Evolutionary conservation across 306 rosid species (phyloP).

Genomic region (Rubus idaeus): DNA sequence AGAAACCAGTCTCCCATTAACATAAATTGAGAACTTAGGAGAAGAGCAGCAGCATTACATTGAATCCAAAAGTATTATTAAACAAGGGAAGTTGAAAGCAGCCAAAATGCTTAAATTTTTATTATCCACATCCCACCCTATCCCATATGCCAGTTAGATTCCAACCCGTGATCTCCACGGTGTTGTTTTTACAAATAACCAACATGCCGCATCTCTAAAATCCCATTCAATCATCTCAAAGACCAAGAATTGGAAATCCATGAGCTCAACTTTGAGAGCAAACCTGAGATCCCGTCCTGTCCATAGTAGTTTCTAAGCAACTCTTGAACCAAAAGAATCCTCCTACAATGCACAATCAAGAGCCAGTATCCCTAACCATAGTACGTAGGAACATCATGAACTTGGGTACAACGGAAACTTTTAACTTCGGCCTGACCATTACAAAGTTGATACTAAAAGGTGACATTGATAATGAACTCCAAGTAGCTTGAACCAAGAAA

Average conservation of each 20-base stretch:
- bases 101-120: no score
- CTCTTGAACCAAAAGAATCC: not conserved
- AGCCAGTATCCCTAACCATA: not conserved
- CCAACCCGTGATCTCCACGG: no score
- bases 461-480: not conserved
- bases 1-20: no score
- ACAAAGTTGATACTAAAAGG: not conserved
- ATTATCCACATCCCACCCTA: no score
- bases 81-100: no score
- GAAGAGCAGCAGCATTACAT: no score
- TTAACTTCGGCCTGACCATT: not conserved
- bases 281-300: not conserved
- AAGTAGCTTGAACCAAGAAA: not conserved
- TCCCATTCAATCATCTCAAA: not conserved
- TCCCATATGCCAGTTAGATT: no score
- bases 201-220: no score
- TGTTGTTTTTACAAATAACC: no score
- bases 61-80: no score
- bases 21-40: no score
- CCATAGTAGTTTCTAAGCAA: not conserved
- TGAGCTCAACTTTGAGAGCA: not conserved
- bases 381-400: not conserved
- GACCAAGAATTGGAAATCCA: not conserved
- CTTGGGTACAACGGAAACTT: not conserved
- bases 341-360: not conserved